phyloP scores from a whole-genome alignment of 805 yeast genomes.

The Huiozyma naganishii region DNA sequence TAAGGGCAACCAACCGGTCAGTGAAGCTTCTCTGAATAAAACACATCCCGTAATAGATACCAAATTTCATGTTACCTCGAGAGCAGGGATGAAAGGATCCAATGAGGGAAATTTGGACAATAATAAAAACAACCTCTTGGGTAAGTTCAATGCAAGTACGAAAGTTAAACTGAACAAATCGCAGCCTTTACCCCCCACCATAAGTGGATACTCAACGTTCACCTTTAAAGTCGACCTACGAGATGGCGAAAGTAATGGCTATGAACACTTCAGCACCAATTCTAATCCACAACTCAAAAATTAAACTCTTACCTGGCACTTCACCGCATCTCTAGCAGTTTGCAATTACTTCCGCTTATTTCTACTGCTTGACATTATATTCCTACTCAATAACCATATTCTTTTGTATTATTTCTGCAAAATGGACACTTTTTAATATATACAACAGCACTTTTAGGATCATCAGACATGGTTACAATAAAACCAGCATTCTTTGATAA shows the following conservation, averaged over 20 bases:
- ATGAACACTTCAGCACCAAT: neutral
- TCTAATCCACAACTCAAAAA: too few species aligned
- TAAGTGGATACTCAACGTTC: slow-evolving; percentile 12
- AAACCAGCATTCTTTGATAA: too few species aligned
- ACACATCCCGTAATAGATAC: neutral
- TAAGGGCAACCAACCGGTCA: neutral
- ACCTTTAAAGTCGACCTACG: slow-evolving; percentile 17
- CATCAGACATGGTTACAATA: too few species aligned
- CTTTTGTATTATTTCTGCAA: too few species aligned
- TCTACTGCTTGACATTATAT: too few species aligned
- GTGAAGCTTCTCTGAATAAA: too few species aligned
- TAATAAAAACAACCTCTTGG: neutral
- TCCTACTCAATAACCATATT: too few species aligned
- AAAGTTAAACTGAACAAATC: slow-evolving; percentile 6
- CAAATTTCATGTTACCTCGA: neutral
- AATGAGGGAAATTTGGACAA: neutral
- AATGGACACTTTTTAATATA: too few species aligned
- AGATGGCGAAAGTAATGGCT: neutral
- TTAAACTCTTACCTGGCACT: too few species aligned
- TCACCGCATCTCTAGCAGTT: too few species aligned
- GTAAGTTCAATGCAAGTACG: neutral
- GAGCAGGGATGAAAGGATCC: neutral
- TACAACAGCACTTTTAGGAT: too few species aligned
- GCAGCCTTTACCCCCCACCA: slow-evolving; percentile 5
- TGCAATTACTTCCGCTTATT: too few species aligned